Base-by-base conservation (phyloP, 768 basidiomycete species). In the Cubamyces lactineus region DNA sequence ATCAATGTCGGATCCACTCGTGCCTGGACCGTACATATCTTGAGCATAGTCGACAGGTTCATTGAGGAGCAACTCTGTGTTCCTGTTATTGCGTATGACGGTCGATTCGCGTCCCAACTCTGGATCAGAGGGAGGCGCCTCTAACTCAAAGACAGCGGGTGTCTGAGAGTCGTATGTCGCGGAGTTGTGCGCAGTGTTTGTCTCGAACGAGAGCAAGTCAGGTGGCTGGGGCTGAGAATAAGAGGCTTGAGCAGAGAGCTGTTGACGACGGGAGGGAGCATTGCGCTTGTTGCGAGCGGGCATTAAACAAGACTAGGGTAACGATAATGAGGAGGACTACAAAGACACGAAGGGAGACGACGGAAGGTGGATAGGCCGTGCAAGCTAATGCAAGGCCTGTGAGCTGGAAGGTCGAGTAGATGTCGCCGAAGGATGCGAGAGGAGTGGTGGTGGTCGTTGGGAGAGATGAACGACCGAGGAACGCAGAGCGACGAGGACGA, bases 281-380 rank as follows among this genome's bases (percentile, higher is more conserved):
- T 71, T 68, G 67, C 70, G 69, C 41, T 69, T 71, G 62, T 30
- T 55, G 59, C 66, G 65, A 47, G 66, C 51, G 59, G 70, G 70
- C 70, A 71, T 71, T 67, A 71, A 71, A 67, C 65, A 53, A 52
- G 61, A 50, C 42, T 50, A 39, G 48, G 15, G 59, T 48, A 49
- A n/a, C 39, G 59, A 47, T 47, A 53, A 17, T 6, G 17, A 23
- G n/a, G 24, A 3, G 24, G 39, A 46, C 11, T n/a, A 30, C 15
- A 17, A 39, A 23, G 46, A 49, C 45, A 45, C 49, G 51, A 45
- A 49, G 61, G n/a, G 47, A n/a, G 40, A 28, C 39, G 11, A 17
- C 19, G 40, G 39, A 42, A 30, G 16, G 45, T 3, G 26, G 17
- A 13, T 23, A 42, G 52, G 59, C 52, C 59, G 59, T 60, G 52